Base-by-base conservation (phyloP, 495 filamentous ascomycete genomes). In the Neurospora intermedia region DNA sequence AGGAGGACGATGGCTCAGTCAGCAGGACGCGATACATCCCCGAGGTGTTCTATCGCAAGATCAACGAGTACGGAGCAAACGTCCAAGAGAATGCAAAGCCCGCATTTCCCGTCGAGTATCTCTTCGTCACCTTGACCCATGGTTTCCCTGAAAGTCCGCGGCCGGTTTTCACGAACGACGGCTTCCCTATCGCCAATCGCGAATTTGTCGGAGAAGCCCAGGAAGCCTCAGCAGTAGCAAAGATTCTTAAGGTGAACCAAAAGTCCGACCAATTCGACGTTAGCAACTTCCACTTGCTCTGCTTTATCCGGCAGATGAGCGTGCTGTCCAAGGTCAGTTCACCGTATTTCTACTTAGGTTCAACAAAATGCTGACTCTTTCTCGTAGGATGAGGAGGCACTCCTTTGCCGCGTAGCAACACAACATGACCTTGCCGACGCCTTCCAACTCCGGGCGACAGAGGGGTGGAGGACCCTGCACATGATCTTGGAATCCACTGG, bases 41-140 rank as follows among this genome's bases (percentile, higher is more conserved):
- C 3, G 96, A 99, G 75, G 96, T 99, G 18, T 98, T 98, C 83
- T 99, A 94, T 82, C 90, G 96, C 69, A 88, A 90, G 72, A 94
- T 97, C 78, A 98, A 99, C 80, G 94, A 98, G 79, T 97, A 99
- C 77, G 96, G 96, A 8, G 92, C 91, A 71, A 97, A 92, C 77
- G 96, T 98, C 3, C 96, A 97, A 80, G 93, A 98, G 78, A 98
- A 97, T 78, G 96, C 96, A 39, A 98, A 97, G 78, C 96, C 96
- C 4, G 88, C 90, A 69, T 99, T 99, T 80, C 96, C 96, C 0
- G 95, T 97, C 41, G 96, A 98, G 77, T 99, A 98, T 80, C 87
- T 99, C 41, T 89, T 98, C 41, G 93, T 98, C 71, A 98, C 96
- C 8, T 87, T 99, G 54, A 99, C 96, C 9, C 95, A 99, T 79